Percentiles rank a stretch among this genome's conserved stretches.
Conservation (phyloP, 495 filamentous ascomycete genomes). For the Parmelia sp. region DNA sequence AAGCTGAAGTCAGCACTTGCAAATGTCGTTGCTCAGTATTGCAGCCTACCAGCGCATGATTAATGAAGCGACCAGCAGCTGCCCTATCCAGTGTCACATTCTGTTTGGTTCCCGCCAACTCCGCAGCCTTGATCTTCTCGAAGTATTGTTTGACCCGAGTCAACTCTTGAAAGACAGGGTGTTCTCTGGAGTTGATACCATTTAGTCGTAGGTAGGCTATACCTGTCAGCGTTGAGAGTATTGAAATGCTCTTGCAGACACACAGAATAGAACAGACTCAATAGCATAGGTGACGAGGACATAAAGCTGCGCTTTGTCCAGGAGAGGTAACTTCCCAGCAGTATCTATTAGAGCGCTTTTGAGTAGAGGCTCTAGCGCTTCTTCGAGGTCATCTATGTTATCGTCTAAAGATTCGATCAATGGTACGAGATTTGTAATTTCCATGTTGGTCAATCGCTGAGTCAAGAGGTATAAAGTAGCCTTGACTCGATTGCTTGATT, state of each 20-base stretch:
- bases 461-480: neutral
- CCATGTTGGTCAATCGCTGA: constrained; percentile 32
- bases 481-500: no score
- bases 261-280: constrained; percentile 89
- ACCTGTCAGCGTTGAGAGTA: constrained; percentile 21
- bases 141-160: constrained; percentile 83
- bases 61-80: constrained; percentile 75
- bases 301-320: constrained; percentile 92
- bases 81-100: constrained; percentile 66
- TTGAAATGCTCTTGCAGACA: neutral
- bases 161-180: constrained; percentile 79
- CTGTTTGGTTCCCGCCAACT: constrained; percentile 47
- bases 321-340: constrained; percentile 72
- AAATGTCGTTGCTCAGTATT: constrained; percentile 13
- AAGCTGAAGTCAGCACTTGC: neutral
- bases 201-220: constrained; percentile 73
- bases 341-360: constrained; percentile 55
- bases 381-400: constrained; percentile 69
- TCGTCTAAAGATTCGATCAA: constrained; percentile 67
- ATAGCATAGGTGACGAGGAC: constrained; percentile 77
- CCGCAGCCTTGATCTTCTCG: constrained; percentile 73
- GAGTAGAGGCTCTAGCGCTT: constrained; percentile 62
- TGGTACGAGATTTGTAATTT: constrained; percentile 38
- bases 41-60: constrained; percentile 57
- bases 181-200: constrained; percentile 70